Conservation (phyloP, 345 rosid species). For the Trapa incisa region DNA sequence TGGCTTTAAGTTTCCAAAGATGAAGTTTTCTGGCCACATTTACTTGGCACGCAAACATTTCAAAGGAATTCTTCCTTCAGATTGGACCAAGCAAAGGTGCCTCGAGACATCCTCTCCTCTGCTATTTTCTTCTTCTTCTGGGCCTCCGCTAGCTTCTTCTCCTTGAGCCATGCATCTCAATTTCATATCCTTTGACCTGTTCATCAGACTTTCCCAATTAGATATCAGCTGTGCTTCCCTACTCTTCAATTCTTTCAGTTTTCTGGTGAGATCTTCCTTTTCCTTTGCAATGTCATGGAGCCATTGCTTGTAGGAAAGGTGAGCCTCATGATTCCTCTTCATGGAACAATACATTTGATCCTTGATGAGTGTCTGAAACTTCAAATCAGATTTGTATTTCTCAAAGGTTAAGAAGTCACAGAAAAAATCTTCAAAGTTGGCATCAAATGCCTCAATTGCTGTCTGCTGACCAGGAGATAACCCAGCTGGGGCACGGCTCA, state of each 20-base stretch:
- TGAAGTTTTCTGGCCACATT: background rate
- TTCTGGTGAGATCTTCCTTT: background rate
- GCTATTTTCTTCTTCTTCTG: constrained; percentile 4
- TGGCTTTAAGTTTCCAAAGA: too few species aligned
- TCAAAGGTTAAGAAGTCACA: background rate
- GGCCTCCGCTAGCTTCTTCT: background rate
- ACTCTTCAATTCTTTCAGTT: background rate
- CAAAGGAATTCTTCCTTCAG: constrained; percentile 2
- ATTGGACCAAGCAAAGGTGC: background rate
- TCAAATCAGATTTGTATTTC: background rate
- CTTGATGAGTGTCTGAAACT: background rate
- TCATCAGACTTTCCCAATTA: background rate
- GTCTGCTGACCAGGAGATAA: background rate
- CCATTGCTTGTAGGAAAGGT: background rate
- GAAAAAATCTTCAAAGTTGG: background rate
- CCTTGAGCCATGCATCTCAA: background rate
- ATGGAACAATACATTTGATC: background rate
- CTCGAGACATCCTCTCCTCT: background rate
- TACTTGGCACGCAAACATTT: background rate
- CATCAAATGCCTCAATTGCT: background rate
- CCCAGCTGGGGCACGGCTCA: constrained; percentile 1
- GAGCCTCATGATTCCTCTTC: background rate
- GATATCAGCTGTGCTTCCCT: background rate
- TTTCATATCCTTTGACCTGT: background rate
- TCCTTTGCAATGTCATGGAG: background rate